Percentiles rank a stretch among this genome's conserved stretches.
Evolutionary conservation across 2,329 filamentous ascomycete genomes (phyloP).

Genomic region (Aureobasidium lini): DNA sequence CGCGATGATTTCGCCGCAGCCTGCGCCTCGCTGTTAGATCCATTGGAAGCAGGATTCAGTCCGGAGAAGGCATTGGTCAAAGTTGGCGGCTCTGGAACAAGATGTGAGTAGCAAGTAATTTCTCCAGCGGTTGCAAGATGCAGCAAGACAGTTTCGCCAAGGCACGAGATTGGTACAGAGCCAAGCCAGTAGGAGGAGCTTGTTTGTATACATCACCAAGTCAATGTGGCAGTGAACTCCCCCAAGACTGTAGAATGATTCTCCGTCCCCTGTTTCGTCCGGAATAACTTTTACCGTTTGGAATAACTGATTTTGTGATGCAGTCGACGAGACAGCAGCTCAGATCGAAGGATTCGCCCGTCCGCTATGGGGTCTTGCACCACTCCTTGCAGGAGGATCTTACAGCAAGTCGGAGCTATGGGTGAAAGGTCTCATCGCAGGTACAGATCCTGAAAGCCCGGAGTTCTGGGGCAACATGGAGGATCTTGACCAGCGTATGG

Average conservation of each 20-base stretch:
- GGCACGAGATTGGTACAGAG: neutral
- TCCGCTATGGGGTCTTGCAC: slow-evolving; percentile 67
- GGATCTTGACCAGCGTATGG: slow-evolving; percentile 76
- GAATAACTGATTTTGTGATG: neutral
- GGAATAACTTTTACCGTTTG: neutral
- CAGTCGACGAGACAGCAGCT: slow-evolving; percentile 64
- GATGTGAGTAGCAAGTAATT: slow-evolving; percentile 36
- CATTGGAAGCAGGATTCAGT: slow-evolving; percentile 65
- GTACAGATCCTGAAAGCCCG: slow-evolving; percentile 59
- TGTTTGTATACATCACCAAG: neutral
- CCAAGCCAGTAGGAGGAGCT: slow-evolving; percentile 1
- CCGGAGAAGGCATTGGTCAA: slow-evolving; percentile 57
- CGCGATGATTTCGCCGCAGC: slow-evolving; percentile 36
- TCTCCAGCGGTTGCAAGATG: neutral
- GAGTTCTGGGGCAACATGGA: slow-evolving; percentile 73
- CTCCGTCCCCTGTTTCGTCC: neutral
- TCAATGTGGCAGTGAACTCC: neutral
- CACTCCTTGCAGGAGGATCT: slow-evolving; percentile 60
- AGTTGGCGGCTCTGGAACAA: slow-evolving; percentile 63
- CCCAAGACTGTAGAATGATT: neutral
- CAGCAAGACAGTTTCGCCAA: neutral
- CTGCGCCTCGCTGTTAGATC: slow-evolving; percentile 54
- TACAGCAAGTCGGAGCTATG: slow-evolving; percentile 59
- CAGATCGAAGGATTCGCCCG: slow-evolving; percentile 70
- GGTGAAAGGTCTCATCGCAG: slow-evolving; percentile 62